Conservation (phyloP, 2,329 filamentous ascomycete genomes). For the Colletotrichum sp. region DNA sequence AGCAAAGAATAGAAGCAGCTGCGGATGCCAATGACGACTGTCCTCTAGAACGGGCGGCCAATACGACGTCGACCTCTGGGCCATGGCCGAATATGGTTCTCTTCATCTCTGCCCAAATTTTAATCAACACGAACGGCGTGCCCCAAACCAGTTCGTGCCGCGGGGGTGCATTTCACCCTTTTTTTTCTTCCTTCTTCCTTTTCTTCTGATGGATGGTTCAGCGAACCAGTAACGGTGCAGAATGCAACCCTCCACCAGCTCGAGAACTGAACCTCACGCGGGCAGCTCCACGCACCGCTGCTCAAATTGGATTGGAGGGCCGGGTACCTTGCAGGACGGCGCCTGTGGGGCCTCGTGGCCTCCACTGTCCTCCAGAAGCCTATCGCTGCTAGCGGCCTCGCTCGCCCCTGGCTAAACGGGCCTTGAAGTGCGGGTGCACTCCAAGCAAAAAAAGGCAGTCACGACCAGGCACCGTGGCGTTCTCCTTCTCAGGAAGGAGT, state of each 20-base stretch:
- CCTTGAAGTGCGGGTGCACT: not conserved
- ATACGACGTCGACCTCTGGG: not conserved
- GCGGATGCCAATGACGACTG: not conserved
- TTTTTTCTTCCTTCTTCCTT: not conserved
- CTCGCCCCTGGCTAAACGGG: slow-evolving; percentile 5
- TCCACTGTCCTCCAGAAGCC: slow-evolving; percentile 16
- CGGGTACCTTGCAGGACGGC: slow-evolving; percentile 18
- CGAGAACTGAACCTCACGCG: not conserved
- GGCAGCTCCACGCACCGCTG: not conserved
- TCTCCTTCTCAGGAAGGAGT: not conserved
- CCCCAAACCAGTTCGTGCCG: slow-evolving; percentile 12
- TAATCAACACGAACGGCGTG: slow-evolving; percentile 6
- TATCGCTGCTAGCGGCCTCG: slow-evolving; percentile 12
- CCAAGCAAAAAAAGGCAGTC: not conserved
- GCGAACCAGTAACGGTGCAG: not conserved
- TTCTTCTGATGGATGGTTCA: not conserved
- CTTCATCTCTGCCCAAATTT: slow-evolving; percentile 12
- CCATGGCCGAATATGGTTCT: slow-evolving; percentile 2
- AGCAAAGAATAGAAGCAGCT: not conserved
- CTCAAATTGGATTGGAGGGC: slow-evolving; percentile 9
- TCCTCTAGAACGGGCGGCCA: not conserved
- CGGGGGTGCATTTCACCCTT: not conserved
- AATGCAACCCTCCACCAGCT: not conserved
- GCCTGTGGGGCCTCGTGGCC: slow-evolving; percentile 7
- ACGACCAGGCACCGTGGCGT: not conserved